Conservation (phyloP, 1,139 yeast genomes). For the Suhomyces atakaporum region DNA sequence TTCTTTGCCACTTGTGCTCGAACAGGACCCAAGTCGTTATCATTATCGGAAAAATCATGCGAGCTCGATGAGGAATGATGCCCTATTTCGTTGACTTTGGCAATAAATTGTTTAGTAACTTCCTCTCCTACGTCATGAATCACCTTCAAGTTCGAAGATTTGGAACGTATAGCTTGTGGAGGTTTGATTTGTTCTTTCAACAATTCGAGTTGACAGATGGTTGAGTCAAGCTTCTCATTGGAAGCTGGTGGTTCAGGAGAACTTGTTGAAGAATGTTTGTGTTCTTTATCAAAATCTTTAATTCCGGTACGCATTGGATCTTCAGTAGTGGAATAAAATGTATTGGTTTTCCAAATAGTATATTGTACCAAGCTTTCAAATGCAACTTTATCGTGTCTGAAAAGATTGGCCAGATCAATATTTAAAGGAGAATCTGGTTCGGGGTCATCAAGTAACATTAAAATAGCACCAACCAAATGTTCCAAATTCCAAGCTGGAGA, state of each 20-base stretch:
- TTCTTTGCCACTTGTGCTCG: constrained; percentile 25
- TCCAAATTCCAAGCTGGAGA: constrained; percentile 87
- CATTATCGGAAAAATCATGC: constrained; percentile 15
- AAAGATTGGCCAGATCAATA: constrained; percentile 80
- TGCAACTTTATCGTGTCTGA: constrained; percentile 53
- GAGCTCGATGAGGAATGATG: constrained; percentile 17
- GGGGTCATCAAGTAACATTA: constrained; percentile 69
- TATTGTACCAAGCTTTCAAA: constrained; percentile 66
- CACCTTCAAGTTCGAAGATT: constrained; percentile 19
- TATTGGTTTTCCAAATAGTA: constrained; percentile 50
- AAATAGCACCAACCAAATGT: constrained; percentile 69
- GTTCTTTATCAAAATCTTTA: constrained; percentile 7
- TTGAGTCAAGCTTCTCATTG: constrained; percentile 7
- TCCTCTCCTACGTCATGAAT: constrained; percentile 28
- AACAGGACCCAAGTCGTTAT: constrained; percentile 22
- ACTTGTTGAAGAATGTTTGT: not conserved
- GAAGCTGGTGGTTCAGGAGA: constrained; percentile 6
- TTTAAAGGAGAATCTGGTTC: constrained; percentile 87
- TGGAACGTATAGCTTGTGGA: constrained; percentile 3
- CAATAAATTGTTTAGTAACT: constrained; percentile 26
- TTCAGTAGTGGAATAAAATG: constrained; percentile 14
- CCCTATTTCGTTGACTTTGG: constrained; percentile 26
- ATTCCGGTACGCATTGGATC: constrained; percentile 10
- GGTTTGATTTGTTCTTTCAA: constrained; percentile 12
- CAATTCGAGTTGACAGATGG: constrained; percentile 9